phyloP scores from a whole-genome alignment of 164 flowering plant species.

The Liriodendron chinense region DNA sequence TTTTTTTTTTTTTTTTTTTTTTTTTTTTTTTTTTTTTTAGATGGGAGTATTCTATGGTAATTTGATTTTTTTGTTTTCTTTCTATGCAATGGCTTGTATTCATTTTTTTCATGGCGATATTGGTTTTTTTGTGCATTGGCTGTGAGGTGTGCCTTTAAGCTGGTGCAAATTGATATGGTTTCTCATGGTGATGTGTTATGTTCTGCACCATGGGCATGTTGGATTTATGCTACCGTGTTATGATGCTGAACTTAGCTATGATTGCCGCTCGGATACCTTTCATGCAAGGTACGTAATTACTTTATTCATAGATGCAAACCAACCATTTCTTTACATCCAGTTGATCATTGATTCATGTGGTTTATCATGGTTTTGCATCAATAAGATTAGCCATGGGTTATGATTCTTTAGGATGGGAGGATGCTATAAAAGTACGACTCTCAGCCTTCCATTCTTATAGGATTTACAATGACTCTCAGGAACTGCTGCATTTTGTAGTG shows the following conservation, averaged over 20 bases:
- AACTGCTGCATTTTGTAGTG: too few species aligned
- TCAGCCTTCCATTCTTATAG: too few species aligned
- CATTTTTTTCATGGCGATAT: not conserved
- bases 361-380: not conserved
- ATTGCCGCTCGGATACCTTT: slow-evolving; percentile 59
- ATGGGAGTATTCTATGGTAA: not conserved
- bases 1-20: too few species aligned
- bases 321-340: too few species aligned
- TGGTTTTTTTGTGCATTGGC: not conserved
- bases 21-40: not conserved
- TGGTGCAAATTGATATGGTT: not conserved
- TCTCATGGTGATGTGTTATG: not conserved
- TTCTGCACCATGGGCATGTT: slow-evolving; percentile 67
- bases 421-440: too few species aligned
- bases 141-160: not conserved
- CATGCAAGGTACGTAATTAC: slow-evolving; percentile 59
- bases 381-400: not conserved
- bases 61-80: not conserved
- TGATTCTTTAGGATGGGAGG: not conserved
- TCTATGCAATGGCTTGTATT: not conserved
- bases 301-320: not conserved
- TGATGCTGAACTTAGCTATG: slow-evolving; percentile 82
- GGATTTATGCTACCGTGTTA: slow-evolving; percentile 95
- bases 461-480: too few species aligned
- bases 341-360: not conserved